phyloP scores from a whole-genome alignment of 495 filamentous ascomycete genomes.

The Podospora comata region DNA sequence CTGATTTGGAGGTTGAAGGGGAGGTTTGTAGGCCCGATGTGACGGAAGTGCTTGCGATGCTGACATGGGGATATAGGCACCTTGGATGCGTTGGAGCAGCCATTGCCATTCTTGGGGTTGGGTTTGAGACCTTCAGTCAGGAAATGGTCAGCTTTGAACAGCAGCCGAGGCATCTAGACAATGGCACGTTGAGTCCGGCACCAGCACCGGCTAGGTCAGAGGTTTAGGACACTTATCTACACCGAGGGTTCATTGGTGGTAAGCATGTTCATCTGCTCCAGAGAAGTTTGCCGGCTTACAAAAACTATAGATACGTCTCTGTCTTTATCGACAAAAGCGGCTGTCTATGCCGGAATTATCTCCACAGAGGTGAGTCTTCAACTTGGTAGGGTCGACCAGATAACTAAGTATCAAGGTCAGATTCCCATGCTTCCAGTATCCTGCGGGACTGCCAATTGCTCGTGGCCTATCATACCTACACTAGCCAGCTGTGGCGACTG shows the following conservation, averaged over 20 bases:
- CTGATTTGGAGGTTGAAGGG: conserved; percentile 36
- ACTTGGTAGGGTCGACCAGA: not conserved
- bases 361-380: conserved; percentile 13
- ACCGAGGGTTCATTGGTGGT: conserved; percentile 25
- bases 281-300: not conserved
- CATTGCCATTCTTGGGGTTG: conserved; percentile 34
- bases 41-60: not conserved
- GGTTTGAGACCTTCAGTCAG: conserved; percentile 40
- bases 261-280: not conserved
- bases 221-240: conserved; percentile 32
- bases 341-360: conserved; percentile 41
- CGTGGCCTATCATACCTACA: conserved; percentile 38
- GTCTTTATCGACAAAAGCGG: conserved; percentile 36
- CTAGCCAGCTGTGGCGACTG: conserved; percentile 37
- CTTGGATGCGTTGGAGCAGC: conserved; percentile 37
- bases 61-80: conserved; percentile 14
- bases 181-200: conserved; percentile 15
- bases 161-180: conserved; percentile 16
- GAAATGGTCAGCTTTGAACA: conserved; percentile 40
- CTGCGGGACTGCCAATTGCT: conserved; percentile 36
- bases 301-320: conserved; percentile 9
- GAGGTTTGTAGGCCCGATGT: conserved; percentile 8
- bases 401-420: not conserved
- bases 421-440: conserved; percentile 22
- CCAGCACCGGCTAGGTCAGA: conserved; percentile 28